Percentiles rank a stretch among this genome's conserved stretches.
Evolutionary conservation across 2,329 filamentous ascomycete genomes (phyloP).

Genomic region (Aspergillus sp.): DNA sequence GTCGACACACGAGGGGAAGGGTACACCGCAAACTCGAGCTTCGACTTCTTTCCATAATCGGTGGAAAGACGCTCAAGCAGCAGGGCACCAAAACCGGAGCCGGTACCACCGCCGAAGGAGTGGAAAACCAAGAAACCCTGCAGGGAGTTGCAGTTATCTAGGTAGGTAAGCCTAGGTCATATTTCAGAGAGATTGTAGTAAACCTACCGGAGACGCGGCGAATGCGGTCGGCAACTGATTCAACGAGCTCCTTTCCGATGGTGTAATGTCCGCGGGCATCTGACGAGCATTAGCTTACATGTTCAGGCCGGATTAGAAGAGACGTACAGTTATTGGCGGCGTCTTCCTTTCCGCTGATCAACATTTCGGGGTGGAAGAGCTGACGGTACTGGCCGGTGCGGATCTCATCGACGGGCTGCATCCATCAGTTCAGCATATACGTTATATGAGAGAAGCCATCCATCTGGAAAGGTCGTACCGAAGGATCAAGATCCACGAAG

Average conservation of each 20-base stretch:
- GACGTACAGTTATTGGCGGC: conserved; percentile 65
- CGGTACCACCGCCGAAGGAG: conserved; percentile 68
- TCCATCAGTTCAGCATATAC: conserved; percentile 16
- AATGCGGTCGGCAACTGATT: conserved; percentile 65
- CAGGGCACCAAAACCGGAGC: conserved; percentile 67
- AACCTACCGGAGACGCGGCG: conserved; percentile 62
- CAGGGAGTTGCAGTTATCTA: conserved; percentile 67
- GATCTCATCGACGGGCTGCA: conserved; percentile 66
- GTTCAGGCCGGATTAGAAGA: not conserved
- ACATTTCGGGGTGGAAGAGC: conserved; percentile 66
- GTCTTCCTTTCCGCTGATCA: conserved; percentile 70
- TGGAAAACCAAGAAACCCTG: conserved; percentile 71
- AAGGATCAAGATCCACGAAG: conserved; percentile 68
- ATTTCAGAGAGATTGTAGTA: too few relatives aligned
- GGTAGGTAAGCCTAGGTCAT: conserved; percentile 3
- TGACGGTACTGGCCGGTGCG: conserved; percentile 63
- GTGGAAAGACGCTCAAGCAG: conserved; percentile 65
- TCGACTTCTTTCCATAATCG: conserved; percentile 69
- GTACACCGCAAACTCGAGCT: conserved; percentile 68
- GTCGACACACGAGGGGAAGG: conserved; percentile 65
- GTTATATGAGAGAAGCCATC: too few relatives aligned
- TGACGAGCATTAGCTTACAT: conserved; percentile 30
- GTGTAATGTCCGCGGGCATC: conserved; percentile 70
- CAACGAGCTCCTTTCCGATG: conserved; percentile 67
- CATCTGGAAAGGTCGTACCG: conserved; percentile 43